Conservation (phyloP, 2,329 filamentous ascomycete species). For the Phyllosticta ampelicida region DNA sequence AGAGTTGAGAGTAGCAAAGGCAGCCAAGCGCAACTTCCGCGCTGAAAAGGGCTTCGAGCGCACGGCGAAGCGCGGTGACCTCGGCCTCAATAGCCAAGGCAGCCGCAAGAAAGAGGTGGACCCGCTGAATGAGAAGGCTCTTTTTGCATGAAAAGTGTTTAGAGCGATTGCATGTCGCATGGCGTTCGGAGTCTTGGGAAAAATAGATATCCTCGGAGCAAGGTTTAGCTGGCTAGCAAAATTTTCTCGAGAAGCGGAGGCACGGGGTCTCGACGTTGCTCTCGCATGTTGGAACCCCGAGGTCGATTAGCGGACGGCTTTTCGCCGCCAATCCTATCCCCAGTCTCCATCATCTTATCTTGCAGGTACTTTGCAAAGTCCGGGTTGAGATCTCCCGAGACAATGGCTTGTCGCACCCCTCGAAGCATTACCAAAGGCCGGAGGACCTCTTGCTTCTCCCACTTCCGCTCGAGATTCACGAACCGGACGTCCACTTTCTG, state of each 20-base stretch:
- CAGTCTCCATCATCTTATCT: constrained; percentile 20
- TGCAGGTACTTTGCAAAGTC: constrained; percentile 26
- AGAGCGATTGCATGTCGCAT: constrained; percentile 3
- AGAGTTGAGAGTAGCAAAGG: constrained; percentile 67
- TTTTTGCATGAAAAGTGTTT: constrained; percentile 53
- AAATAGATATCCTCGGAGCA: constrained; percentile 10
- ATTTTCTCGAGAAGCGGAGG: constrained; percentile 10
- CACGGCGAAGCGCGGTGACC: constrained; percentile 59
- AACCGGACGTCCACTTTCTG: constrained; percentile 22
- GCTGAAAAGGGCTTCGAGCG: constrained; percentile 64
- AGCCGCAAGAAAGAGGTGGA: constrained; percentile 52
- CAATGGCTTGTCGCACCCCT: constrained; percentile 24
- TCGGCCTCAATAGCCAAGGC: constrained; percentile 62
- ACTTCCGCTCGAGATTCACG: constrained; percentile 17
- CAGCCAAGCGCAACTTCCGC: constrained; percentile 64
- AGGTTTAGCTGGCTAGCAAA: constrained; percentile 9
- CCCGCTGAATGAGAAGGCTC: constrained; percentile 62
- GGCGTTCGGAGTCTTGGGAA: constrained; percentile 10
- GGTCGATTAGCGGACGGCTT: constrained; percentile 1
- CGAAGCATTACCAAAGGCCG: constrained; percentile 30
- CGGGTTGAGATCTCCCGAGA: constrained; percentile 29
- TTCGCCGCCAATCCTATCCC: constrained; percentile 3
- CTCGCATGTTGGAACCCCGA: constrained; percentile 5
- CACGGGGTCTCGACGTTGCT: constrained; percentile 4
- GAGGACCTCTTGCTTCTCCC: constrained; percentile 31